Evolutionary conservation across 768 basidiomycete genomes (phyloP), one percentile per base, ranked within the genome.

Genomic region (Paxillus ammoniavirescens): DNA sequence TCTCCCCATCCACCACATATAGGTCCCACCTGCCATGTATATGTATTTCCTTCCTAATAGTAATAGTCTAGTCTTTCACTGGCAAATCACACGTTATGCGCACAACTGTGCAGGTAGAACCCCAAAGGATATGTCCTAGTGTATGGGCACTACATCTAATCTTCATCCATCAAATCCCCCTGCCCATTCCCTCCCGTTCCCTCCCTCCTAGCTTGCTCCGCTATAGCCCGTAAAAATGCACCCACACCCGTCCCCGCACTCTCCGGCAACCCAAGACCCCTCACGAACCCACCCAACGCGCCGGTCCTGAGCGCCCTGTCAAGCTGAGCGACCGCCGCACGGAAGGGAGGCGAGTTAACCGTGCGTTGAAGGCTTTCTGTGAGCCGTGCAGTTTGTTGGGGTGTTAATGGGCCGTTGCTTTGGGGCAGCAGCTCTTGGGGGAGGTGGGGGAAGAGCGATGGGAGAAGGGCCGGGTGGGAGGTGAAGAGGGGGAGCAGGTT

Each of bases 241-340:
- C 75, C 82, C 5, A 94, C 77, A 4, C 91, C 83, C 5, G 77
- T 78, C 0, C 92, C 93, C 8, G 93, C 93, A 61, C 87, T 88
- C 63, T 89, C 91, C 0, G 91, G 90, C 36, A 97, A 72, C 2
- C 93, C 93, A 7, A 97, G 75, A 23, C 84, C 80, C 33, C 84
- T 75, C 53, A 96, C 91, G 17, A 95, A 75, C 1, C 79, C 82
- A 6, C 84, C 86, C 2, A 94, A 73, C 47, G 92, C 70, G 8
- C 93, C 93, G 0, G 89, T 93, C 47, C 86, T 75, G 50, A 97
- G 75, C 6, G 92, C 93, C 63, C 88, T 85, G 65, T 97, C 93
- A 44, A 97, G 80, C 65, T 81, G 89, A 3, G 81, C 74, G 17
- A 94, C 89, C 2, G 90, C 87, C 5, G 82, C 74, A 55, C 88